Evolutionary conservation across 192 early-diverging fungal genomes (phyloP), one percentile per base, ranked within the genome.

Genomic region (Kappamyces sp.): DNA sequence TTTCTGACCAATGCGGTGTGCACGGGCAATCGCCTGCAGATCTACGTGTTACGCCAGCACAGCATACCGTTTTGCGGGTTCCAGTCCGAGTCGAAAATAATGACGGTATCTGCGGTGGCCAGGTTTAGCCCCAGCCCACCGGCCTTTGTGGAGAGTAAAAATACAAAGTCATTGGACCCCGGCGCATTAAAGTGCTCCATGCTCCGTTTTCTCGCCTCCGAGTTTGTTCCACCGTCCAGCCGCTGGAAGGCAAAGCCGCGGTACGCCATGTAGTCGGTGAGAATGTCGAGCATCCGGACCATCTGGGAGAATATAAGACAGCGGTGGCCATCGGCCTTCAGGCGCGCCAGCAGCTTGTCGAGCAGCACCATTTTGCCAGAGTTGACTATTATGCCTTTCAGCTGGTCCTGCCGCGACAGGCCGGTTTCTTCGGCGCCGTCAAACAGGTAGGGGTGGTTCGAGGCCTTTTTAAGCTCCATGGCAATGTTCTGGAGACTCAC

Each of bases 241-340:
- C 97, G 82, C 72, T 98, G 97, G 69, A 88, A 90, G 7, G 85
- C 82, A 60, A 90, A 90, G 0, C 90, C 90, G 15, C 91, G 84
- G 32, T 92, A 72, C 3, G 77, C 75, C 72, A 99, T 69, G 74
- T 99, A 99, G 51, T 99, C 97, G 0, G 88, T 83, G 62, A 99
- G 65, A 66, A 98, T 96, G 64, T 99, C 92, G 60, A 99, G 75
- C 88, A 99, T 87, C 55, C 84, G 83, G 61, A 97, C 94, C 87
- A 98, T 89, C 66, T 99, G 97, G 12, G 93, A 97, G 66, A 98
- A 99, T 49, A 99, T 97, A 52, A 99, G 74, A 3, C 98, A 94
- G 38, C 97, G 89, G 73, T 97, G 93, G 2, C 94, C 95, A 33
- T 86, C 90, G 52, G 78, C 82, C 66, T 92, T 89, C 10, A 98